A percentile compares a stretch with the other conserved stretches of the same genome.
These are phyloP conservation scores for Pecoramyces ruminantium DNA, from an alignment of 192 early-diverging fungal species.

Conservation along the genomic window DNA sequence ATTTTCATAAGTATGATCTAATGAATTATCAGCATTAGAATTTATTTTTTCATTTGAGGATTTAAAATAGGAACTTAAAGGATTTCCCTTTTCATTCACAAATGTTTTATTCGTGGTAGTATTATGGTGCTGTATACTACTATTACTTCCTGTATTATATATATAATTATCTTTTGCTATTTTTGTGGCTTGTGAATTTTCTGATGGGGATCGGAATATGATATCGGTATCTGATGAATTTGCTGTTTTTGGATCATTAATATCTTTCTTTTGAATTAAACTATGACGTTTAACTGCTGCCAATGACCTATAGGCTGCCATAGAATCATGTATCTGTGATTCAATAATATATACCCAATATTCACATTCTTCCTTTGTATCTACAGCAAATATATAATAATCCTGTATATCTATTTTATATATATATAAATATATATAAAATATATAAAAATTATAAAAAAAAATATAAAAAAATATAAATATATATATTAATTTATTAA, in stretches of 20 bases:
- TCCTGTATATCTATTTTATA: neutral
- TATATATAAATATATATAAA: neutral
- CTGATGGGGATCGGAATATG: neutral
- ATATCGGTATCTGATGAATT: neutral
- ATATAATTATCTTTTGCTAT: neutral
- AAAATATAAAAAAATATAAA: too few species aligned
- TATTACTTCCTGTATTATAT: neutral
- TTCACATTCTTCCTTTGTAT: neutral
- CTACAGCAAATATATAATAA: neutral
- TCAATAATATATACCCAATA: neutral
- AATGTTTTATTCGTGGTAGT: neutral
- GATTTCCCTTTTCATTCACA: neutral
- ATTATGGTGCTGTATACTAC: neutral
- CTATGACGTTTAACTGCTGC: neutral
- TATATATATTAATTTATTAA: too few species aligned
- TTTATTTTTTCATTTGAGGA: neutral
- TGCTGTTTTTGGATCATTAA: neutral
- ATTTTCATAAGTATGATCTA: neutral
- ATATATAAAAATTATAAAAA: too few species aligned
- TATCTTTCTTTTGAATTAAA: neutral
- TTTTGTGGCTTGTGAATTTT: neutral
- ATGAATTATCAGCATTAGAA: neutral
- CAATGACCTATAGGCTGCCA: neutral
- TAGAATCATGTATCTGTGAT: neutral
- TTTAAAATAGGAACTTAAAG: neutral